Base-by-base conservation (phyloP, 257 asterid genomes). In the Anisodus acutangulus region DNA sequence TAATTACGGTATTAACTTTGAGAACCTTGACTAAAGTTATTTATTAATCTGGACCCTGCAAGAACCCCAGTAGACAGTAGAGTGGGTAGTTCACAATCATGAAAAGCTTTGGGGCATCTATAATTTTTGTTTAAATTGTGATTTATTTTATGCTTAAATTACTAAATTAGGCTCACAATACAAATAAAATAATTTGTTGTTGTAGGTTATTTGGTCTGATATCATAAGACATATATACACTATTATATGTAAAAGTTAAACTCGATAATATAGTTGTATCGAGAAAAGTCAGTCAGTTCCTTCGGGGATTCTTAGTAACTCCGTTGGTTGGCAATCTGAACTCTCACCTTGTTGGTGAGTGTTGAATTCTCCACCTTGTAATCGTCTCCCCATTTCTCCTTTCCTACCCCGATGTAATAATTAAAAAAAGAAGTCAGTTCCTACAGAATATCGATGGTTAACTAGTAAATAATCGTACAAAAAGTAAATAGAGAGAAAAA, bases 11-110 rank as follows among this genome's bases (percentile, higher is more conserved):
- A 22, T 68, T 68, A 6, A 68, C 26, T 37, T 68, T 0, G 51
- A 31, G 19, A 31, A 68, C 6, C 2, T 68, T 37, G 26, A 3
- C 6, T 37, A 37, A 15, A 68, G 45, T 7, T 68, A 68, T 68
- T 68, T 6, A 68, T 15, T 6, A 68, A 68, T 68, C 26, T 13
- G 12, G 13, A 68, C 0, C 15, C 2, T 68, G 26, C 12, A 68
- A 68, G 22, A 37, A 68, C 76, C 76, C 76, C 76, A 68, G 6
- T 16, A 37, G 43, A 68, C 3, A 7, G 51, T 68, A 37, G 51
- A 68, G 76, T 68, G 76, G 26, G 53, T 37, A 68, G 22, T 37
- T 37, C 76, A 68, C 17, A 68, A 68, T 68, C 51, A 68, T 68
- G 51, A 68, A 68, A 68, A 54, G 5, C 58, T 54, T 53, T 15